A percentile compares a stretch with the other conserved stretches of the same genome.
These are phyloP conservation scores for Periglandula ipomoeae DNA, from an alignment of 2,329 filamentous ascomycete genomes.

Conservation along the genomic window DNA sequence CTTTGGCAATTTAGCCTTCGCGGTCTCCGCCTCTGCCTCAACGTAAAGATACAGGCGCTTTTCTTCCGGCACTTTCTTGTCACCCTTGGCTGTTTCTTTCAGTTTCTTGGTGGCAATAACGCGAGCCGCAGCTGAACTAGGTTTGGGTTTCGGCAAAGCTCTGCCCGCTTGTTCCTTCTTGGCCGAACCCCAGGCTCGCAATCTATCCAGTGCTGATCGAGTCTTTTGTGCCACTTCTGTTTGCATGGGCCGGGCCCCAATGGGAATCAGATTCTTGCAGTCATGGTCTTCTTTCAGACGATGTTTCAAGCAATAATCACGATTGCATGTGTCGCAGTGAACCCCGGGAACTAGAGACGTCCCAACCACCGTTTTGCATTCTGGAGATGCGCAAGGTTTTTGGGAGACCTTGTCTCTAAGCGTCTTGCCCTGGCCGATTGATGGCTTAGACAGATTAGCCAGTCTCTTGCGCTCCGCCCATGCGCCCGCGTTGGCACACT, in stretches of 20 bases:
- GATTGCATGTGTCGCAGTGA: conserved; percentile 62
- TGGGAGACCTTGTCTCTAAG: conserved; percentile 47
- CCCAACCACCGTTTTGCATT: conserved; percentile 63
- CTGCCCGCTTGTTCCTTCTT: conserved; percentile 57
- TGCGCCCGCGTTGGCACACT: conserved; percentile 50
- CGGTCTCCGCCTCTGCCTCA: conserved; percentile 81
- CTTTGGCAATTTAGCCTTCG: conserved; percentile 72
- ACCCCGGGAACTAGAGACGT: conserved; percentile 59
- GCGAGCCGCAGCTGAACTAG: conserved; percentile 53
- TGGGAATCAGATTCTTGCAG: conserved; percentile 63
- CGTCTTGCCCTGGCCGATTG: conserved; percentile 43
- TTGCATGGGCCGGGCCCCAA: conserved; percentile 38
- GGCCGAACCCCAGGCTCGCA: conserved; percentile 71
- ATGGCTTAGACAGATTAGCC: conserved; percentile 43
- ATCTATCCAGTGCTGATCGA: conserved; percentile 62
- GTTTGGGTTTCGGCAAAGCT: conserved; percentile 53
- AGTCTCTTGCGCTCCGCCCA: conserved; percentile 51
- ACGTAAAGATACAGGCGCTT: conserved; percentile 88
- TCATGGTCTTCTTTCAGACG: conserved; percentile 73
- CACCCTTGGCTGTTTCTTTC: conserved; percentile 84
- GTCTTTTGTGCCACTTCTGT: conserved; percentile 52
- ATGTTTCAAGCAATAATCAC: conserved; percentile 70
- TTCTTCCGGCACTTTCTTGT: conserved; percentile 67
- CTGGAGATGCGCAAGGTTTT: conserved; percentile 57
- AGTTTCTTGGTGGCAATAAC: conserved; percentile 64